A percentile compares a stretch with the other conserved stretches of the same genome.
Evolutionary conservation across 192 early-diverging fungal species (phyloP).

Genomic region (Coemansia sp.): DNA sequence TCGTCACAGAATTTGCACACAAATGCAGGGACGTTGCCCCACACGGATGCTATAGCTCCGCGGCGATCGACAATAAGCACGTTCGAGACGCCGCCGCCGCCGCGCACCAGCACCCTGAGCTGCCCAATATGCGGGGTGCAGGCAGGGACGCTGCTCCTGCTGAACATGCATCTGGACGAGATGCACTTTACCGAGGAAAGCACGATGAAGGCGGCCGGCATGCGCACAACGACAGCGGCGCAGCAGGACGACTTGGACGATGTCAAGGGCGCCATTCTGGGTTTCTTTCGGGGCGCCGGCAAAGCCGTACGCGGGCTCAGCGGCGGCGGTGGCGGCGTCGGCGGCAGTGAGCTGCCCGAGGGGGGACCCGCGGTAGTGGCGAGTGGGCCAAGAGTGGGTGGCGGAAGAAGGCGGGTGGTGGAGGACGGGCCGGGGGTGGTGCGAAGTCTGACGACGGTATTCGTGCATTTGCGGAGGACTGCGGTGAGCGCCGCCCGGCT

Average conservation of each 20-base stretch:
- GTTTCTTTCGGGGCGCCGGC: slow-evolving; percentile 47
- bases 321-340: background rate
- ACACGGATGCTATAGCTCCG: background rate
- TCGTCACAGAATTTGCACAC: too few relatives aligned
- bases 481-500: slow-evolving; percentile 64
- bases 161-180: slow-evolving; percentile 55
- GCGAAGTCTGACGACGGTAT: slow-evolving; percentile 57
- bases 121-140: slow-evolving; percentile 56
- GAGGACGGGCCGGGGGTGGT: slow-evolving; percentile 52
- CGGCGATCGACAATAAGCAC: slow-evolving; percentile 8
- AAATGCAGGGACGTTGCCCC: background rate
- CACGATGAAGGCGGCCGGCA: background rate
- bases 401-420: slow-evolving; percentile 59
- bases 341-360: background rate
- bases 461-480: slow-evolving; percentile 56
- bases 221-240: background rate
- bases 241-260: slow-evolving; percentile 43
- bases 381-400: slow-evolving; percentile 40
- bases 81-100: background rate
- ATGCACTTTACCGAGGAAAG: slow-evolving; percentile 24
- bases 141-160: slow-evolving; percentile 45
- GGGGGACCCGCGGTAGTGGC: slow-evolving; percentile 3
- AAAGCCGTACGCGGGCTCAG: slow-evolving; percentile 35
- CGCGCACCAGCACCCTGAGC: slow-evolving; percentile 7
- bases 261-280: slow-evolving; percentile 37